Percentiles rank a stretch among this genome's conserved stretches.
These are phyloP conservation scores for Quercus berberidifolia DNA, from an alignment of 306 rosid species.

Conservation along the genomic window DNA sequence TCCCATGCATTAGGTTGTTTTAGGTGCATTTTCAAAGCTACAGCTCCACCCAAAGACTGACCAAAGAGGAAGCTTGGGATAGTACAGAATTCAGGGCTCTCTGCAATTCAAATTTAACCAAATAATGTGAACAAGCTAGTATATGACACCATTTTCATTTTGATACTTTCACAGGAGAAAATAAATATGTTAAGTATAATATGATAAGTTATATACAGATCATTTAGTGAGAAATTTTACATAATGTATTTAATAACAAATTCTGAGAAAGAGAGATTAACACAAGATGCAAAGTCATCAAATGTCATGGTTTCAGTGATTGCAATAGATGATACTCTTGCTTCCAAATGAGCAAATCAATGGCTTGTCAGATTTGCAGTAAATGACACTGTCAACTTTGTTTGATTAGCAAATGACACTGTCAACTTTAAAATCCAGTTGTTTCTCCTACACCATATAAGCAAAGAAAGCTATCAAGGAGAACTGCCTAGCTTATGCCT, in stretches of 20 bases:
- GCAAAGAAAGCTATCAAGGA: background rate
- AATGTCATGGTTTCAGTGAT: background rate
- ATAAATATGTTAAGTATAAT: background rate
- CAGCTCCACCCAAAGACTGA: constrained; percentile 95
- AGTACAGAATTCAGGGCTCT: constrained; percentile 47
- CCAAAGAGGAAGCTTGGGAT: constrained; percentile 86
- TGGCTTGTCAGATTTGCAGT: background rate
- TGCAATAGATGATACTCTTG: background rate
- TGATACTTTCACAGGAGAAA: background rate
- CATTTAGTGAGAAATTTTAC: background rate
- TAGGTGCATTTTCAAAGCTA: constrained; percentile 69
- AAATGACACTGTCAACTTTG: background rate
- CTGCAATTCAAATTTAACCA: constrained; percentile 41
- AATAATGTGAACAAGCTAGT: background rate
- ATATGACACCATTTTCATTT: background rate
- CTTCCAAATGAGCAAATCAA: background rate
- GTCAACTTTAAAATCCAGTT: background rate
- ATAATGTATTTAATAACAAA: background rate
- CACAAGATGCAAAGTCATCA: background rate
- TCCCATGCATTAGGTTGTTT: constrained; percentile 80
- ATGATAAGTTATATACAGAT: background rate
- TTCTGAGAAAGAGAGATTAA: background rate
- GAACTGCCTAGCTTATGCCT: background rate
- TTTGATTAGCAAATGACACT: background rate
- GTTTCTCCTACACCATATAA: background rate